phyloP scores from a whole-genome alignment of 805 yeast species.

The Priceomyces medius region DNA sequence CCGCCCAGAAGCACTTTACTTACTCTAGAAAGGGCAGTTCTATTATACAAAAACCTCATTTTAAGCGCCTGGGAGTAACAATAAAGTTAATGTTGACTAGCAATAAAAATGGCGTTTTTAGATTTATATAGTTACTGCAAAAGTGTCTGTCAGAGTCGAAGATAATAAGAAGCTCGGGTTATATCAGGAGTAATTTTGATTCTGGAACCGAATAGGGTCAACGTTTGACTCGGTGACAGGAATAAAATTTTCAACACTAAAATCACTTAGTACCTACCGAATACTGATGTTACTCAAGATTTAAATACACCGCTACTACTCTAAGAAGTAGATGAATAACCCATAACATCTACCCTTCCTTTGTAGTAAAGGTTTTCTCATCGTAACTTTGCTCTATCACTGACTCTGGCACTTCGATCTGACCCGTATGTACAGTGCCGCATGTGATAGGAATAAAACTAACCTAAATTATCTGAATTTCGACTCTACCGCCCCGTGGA shows the following conservation, averaged over 20 bases:
- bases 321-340: too few species aligned
- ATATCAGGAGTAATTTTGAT: neutral
- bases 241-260: neutral
- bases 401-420: too few species aligned
- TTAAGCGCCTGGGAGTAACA: neutral
- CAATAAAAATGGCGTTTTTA: neutral
- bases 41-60: neutral
- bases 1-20: neutral
- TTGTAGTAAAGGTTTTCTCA: too few species aligned
- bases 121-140: neutral
- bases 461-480: too few species aligned
- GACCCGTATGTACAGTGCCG: too few species aligned
- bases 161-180: neutral
- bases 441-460: too few species aligned
- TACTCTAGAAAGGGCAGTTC: neutral
- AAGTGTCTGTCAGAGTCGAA: neutral
- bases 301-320: too few species aligned
- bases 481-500: too few species aligned
- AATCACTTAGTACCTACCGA: too few species aligned
- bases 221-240: neutral
- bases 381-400: too few species aligned
- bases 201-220: neutral
- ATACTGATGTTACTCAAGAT: too few species aligned
- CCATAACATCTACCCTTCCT: too few species aligned
- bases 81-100: neutral